Evolutionary conservation across 1,284 basidiomycete genomes (phyloP), one percentile per base, ranked within the genome.

Genomic region (Cutaneotrichosporon sp.): DNA sequence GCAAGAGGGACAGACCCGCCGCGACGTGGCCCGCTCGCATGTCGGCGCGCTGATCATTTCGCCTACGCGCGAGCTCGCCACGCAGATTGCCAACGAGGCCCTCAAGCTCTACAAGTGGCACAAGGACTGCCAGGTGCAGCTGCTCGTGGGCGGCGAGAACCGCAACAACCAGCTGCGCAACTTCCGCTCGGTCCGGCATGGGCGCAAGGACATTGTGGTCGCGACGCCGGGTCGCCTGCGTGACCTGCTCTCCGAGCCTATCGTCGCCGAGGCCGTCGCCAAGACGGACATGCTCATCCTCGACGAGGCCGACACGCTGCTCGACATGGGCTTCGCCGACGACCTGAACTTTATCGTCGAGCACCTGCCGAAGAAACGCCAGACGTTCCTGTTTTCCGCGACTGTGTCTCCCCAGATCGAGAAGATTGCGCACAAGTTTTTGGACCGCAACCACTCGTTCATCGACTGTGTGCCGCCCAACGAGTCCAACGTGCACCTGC

Each of bases 301-400:
- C 49, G 94, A 98, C 68, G 94, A 97, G 75, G 92, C 92, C 10
- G 96, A 98, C 72, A 94, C 90, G 0, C 80, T 97, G 13, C 80
- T 98, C 39, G 92, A 97, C 61, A 90, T 97, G 86, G 94, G 94
- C 61, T 98, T 98, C 83, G 83, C 87, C 9, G 83, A 87, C 42
- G 92, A 96, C 61, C 84, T 98, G 42, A 82, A 90, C 36, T 81
- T 80, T 1, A 92, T 97, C 65, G 77, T 83, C 33, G 65, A 77
- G 2, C 80, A 80, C 61, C 78, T 97, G n/a, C 88, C 89, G 15
- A 75, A 78, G 33, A 72, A 84, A 52, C 83, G 93, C 18, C 90
- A 93, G 70, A 97, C 92, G 0, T 87, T 97, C 78, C 79, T 98
- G 58, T 96, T 97, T 77, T 93, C 89, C n/a, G 93, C 94, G 10